These are phyloP conservation scores for Saccharomycopsis lassenensis DNA, from an alignment of 805 yeast genomes.

Conservation along the genomic window DNA sequence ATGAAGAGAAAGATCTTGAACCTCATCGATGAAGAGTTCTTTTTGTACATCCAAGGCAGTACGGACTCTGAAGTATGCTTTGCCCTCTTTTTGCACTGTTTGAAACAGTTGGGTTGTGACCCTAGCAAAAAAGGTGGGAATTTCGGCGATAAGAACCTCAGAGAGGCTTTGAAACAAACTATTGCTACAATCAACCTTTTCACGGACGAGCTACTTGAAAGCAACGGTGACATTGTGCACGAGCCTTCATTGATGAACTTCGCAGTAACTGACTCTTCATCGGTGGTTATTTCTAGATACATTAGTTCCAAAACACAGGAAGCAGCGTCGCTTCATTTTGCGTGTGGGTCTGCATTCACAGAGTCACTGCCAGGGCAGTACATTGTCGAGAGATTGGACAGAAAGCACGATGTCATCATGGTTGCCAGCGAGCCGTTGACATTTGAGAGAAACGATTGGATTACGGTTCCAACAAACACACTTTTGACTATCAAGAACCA, in stretches of 20 bases:
- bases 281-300: constrained; percentile 80
- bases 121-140: constrained; percentile 38
- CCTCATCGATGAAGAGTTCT: constrained; percentile 71
- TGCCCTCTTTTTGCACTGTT: constrained; percentile 73
- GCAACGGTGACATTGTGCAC: constrained; percentile 23
- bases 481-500: constrained; percentile 71
- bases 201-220: constrained; percentile 46
- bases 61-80: constrained; percentile 95
- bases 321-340: constrained; percentile 92
- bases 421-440: constrained; percentile 96
- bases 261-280: constrained; percentile 89
- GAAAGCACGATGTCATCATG: constrained; percentile 92
- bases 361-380: constrained; percentile 89
- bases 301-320: constrained; percentile 84
- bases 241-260: constrained; percentile 86
- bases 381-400: constrained; percentile 85
- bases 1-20: constrained; percentile 66
- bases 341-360: constrained; percentile 84
- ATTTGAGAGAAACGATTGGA: constrained; percentile 96
- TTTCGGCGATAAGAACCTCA: constrained; percentile 44
- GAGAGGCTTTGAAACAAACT: constrained; percentile 62
- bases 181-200: constrained; percentile 69
- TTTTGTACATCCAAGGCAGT: constrained; percentile 76
- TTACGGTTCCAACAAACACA: constrained; percentile 90
- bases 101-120: constrained; percentile 65